Base-by-base conservation (phyloP, 371 early-diverging fungal species). In the Apophysomyces trapeziformis region DNA sequence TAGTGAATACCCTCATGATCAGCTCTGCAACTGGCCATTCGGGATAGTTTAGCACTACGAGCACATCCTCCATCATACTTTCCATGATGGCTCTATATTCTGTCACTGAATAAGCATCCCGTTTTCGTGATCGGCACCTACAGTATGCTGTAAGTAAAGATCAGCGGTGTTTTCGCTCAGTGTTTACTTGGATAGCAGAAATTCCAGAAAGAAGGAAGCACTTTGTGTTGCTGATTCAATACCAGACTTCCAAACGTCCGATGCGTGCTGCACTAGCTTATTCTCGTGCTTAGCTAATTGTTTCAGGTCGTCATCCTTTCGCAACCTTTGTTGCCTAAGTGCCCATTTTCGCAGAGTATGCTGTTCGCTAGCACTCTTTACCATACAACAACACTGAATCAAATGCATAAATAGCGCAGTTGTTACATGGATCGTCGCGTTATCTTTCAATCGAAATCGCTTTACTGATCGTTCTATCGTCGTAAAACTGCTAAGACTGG, bases 11-110 rank as follows among this genome's bases (percentile, higher is more conserved):
- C 36, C 85, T 68, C 7, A 91, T 73, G 37, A 90, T 77, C 7
- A 92, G 69, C 57, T 93, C 93, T 0, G 97, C 93, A 0, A 84
- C 90, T 0, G 98, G 98, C 95, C 96, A 97, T 47, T 95, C 96
- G 6, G 95, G 94, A n/a, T 90, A 87, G 16, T 88, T 86, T 16
- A 95, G 74, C 0, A 93, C 86, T 4, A 75, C 66, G 57, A 95
- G 70, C 0, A 92, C 72, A 73, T 97, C 96, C 16, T 88, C 76
- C 38, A 96, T 65, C 38, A 96, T 78, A 43, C 76, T 73, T 18
- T 92, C 90, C 16, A 96, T 69, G 13, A 93, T 75, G 0, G 67
- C 66, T n/a, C 89, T 79, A 72, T 94, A 96, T 44, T 95, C 96
- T 1, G 82, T 74, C 16, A 93, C 90, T 9, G 82, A 74, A 57